These are phyloP conservation scores for Parachlorella kessleri DNA, from an alignment of 139 green algal genomes.

Conservation along the genomic window DNA sequence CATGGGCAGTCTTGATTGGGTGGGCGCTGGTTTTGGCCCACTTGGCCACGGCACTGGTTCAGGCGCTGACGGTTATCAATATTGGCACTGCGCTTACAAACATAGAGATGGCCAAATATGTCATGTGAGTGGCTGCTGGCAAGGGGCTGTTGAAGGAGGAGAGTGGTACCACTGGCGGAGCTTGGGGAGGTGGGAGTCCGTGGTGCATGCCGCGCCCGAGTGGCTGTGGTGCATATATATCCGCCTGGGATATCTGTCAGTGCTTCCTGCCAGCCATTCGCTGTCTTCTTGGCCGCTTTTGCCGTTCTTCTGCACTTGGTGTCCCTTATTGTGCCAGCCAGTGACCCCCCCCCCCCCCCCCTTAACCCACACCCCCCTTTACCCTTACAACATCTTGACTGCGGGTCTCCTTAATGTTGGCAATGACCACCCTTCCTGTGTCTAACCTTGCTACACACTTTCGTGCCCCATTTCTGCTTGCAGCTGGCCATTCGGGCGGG, in stretches of 20 bases:
- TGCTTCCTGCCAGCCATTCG: neutral
- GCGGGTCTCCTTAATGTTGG: too few relatives aligned
- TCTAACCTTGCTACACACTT: neutral
- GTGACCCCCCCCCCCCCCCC: too few relatives aligned
- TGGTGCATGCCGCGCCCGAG: neutral
- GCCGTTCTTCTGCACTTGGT: too few relatives aligned
- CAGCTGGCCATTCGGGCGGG: conserved; percentile 28
- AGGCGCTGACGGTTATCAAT: conserved; percentile 19
- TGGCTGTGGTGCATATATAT: neutral
- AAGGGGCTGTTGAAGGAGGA: neutral
- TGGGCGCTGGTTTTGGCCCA: conserved; percentile 24
- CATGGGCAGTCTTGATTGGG: conserved; percentile 17
- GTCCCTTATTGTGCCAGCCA: too few relatives aligned
- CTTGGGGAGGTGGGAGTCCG: neutral
- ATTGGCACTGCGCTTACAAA: conserved; percentile 15
- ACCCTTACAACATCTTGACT: too few relatives aligned
- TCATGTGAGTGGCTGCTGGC: conserved; percentile 2
- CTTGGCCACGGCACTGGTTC: conserved; percentile 13
- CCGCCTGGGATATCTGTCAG: neutral
- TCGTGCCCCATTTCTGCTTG: neutral
- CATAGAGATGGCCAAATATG: conserved; percentile 17
- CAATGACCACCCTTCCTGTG: neutral
- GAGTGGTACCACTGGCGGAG: neutral
- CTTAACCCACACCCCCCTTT: too few relatives aligned
- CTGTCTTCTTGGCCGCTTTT: too few relatives aligned